phyloP scores from a whole-genome alignment of 495 filamentous ascomycete species.

The Lichina pygmaea region DNA sequence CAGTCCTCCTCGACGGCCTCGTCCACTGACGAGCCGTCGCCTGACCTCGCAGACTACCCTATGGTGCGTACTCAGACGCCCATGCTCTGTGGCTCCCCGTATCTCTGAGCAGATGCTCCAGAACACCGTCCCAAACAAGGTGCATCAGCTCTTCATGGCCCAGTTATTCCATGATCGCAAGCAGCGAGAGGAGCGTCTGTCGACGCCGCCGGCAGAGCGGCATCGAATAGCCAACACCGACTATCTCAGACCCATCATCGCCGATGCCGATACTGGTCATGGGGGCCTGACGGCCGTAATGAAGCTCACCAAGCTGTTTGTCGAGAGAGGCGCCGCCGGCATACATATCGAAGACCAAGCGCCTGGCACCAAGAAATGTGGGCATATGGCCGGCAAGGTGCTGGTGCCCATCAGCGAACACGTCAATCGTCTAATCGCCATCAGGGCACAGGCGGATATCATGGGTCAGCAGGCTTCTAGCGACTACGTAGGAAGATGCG shows the following conservation, averaged over 20 bases:
- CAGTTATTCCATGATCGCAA: conserved; percentile 99
- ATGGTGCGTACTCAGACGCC: conserved; percentile 31
- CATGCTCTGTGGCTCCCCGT: neutral
- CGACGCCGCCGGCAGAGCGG: conserved; percentile 46
- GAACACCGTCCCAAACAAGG: conserved; percentile 97
- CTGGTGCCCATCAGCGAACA: conserved; percentile 93
- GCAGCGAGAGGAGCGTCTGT: conserved; percentile 81
- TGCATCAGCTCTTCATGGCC: conserved; percentile 85
- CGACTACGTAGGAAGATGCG: neutral
- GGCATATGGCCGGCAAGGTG: conserved; percentile 98
- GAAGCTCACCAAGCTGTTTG: conserved; percentile 95
- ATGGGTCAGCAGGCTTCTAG: conserved; percentile 35
- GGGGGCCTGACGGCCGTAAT: conserved; percentile 91
- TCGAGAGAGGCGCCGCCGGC: conserved; percentile 89
- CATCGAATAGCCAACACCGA: conserved; percentile 56
- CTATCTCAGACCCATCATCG: conserved; percentile 87
- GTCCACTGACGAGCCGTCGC: conserved; percentile 78
- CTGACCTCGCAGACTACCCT: conserved; percentile 94
- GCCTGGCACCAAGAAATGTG: conserved; percentile 96
- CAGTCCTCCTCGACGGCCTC: conserved; percentile 94
- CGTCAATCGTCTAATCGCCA: conserved; percentile 92
- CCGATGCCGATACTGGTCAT: conserved; percentile 93
- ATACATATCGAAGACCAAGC: conserved; percentile 99
- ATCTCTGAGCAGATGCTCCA: conserved; percentile 9
- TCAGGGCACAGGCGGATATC: conserved; percentile 92